Evolutionary conservation across 192 early-diverging fungal species (phyloP), one percentile per base, ranked within the genome.

Genomic region (Helicostylum pulchrum): DNA sequence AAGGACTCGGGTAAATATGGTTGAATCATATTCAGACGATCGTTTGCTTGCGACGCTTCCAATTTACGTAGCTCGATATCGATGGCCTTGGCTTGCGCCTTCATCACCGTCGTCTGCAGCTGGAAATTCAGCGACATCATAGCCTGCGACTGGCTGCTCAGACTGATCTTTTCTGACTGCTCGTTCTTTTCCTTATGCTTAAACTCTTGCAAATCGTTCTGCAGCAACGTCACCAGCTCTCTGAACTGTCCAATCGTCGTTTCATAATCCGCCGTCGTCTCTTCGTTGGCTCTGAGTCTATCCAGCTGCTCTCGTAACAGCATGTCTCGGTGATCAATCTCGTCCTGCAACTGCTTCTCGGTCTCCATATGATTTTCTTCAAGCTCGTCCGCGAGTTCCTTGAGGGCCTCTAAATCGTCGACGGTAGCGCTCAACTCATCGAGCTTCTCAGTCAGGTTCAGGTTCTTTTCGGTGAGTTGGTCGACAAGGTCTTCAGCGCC

Each of bases 321-420:
- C 19, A 71, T 83, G 47, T 89, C 88, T 64, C 91, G 91, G 49
- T 86, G 76, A 58, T 88, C 88, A 54, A 93, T 91, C 64, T 96
- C 95, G 12, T 83, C 85, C 58, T 88, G 85, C 52, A 96, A 78
- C 42, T 92, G 85, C 56, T 92, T 87, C 72, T 94, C 90, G 20
- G 89, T 92, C 53, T 94, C 88, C 4, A 93, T 80, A 66, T 95
- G 94, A 63, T 88, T 91, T 66, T 94, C 92, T 68, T 97, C 95
- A 68, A 96, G 75, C 73, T 96, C 93, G 60, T 97, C 93, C 62
- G 88, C 91, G 42, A 96, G 74, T 63, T 90, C 90, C 70, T 90
- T 89, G 39, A 97, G 78, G 5, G 89, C 88, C 72, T 97, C 94
- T 21, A 97, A 78, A 67, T 92, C 94, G 53, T 93, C 93, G 19